These are phyloP conservation scores for Oenanthe sinensis DNA, from an alignment of 129 eudicot genomes.

Conservation along the genomic window DNA sequence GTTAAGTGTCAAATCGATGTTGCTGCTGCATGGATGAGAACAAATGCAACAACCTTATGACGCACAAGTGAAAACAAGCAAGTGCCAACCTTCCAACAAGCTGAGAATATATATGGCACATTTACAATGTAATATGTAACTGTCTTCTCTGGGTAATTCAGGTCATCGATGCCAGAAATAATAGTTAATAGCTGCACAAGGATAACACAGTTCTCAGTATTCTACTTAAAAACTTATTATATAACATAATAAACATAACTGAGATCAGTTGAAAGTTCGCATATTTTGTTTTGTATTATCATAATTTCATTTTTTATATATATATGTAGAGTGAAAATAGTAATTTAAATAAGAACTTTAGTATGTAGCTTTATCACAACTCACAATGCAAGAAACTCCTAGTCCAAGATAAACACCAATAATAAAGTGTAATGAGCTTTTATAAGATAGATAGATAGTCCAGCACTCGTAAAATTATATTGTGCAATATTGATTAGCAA, in stretches of 20 bases:
- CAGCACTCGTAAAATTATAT: not conserved
- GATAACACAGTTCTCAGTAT: not conserved
- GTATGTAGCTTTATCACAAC: not conserved
- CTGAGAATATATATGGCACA: conserved; percentile 92
- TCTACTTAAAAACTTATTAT: too few relatives aligned
- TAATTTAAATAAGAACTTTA: not conserved
- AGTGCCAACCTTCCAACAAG: conserved; percentile 86
- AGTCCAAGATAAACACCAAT: not conserved
- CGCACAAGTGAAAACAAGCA: not conserved
- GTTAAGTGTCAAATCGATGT: not conserved
- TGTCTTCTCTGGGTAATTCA: conserved; percentile 96
- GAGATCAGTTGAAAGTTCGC: not conserved
- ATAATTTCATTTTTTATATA: not conserved
- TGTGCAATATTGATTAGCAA: not conserved
- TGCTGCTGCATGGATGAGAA: conserved; percentile 5
- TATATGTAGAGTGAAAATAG: not conserved
- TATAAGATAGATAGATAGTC: not conserved
- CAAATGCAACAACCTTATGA: conserved; percentile 6
- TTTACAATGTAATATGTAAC: conserved; percentile 89
- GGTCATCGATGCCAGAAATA: conserved; percentile 84
- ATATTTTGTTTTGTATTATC: not conserved
- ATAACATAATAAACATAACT: not conserved
- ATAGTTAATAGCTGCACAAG: conserved; percentile 66
- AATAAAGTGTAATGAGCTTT: not conserved
- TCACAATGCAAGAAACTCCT: not conserved